phyloP scores from a whole-genome alignment of 176 grass and related monocot genomes.

The Elaeis guineensis region DNA sequence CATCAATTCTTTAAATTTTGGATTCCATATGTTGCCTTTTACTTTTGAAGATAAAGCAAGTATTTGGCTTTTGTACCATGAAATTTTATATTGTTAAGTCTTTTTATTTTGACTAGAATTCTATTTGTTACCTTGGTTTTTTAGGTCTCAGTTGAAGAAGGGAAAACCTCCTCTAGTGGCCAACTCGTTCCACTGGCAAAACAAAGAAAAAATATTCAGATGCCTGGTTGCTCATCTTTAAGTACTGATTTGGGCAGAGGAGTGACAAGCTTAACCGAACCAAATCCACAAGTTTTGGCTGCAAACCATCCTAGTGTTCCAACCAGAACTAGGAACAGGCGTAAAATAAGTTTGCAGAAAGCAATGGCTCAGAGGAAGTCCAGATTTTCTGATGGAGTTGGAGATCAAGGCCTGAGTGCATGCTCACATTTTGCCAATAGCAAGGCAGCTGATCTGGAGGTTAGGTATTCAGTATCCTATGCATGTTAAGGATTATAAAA shows the following conservation, averaged over 20 bases:
- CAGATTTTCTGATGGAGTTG: too few species aligned
- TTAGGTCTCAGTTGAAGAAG: conserved; percentile 30
- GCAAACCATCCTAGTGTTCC: conserved; percentile 17
- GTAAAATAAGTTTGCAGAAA: conserved; percentile 23
- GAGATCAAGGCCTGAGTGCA: too few species aligned
- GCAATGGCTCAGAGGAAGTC: conserved; percentile 1
- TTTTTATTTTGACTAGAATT: conserved; percentile 18
- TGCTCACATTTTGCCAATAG: too few species aligned
- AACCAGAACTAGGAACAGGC: conserved; percentile 31
- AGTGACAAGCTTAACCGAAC: conserved; percentile 14
- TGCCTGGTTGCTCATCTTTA: conserved; percentile 14
- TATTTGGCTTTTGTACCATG: too few species aligned
- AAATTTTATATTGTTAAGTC: neutral
- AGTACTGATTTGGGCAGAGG: conserved; percentile 19
- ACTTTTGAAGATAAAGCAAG: too few species aligned
- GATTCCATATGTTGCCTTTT: too few species aligned
- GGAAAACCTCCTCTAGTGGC: conserved; percentile 21
- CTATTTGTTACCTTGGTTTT: neutral
- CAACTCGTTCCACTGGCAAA: conserved; percentile 19
- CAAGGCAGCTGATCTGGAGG: too few species aligned
- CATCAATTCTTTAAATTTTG: too few species aligned
- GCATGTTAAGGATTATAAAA: conserved; percentile 10
- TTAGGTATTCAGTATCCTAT: too few species aligned
- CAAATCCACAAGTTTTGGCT: conserved; percentile 17
- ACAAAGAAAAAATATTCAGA: conserved; percentile 15